Percentiles rank a stretch among this genome's conserved stretches.
Evolutionary conservation across 192 early-diverging fungal species (phyloP).

Genomic region (Phlyctochytrium arcticum): DNA sequence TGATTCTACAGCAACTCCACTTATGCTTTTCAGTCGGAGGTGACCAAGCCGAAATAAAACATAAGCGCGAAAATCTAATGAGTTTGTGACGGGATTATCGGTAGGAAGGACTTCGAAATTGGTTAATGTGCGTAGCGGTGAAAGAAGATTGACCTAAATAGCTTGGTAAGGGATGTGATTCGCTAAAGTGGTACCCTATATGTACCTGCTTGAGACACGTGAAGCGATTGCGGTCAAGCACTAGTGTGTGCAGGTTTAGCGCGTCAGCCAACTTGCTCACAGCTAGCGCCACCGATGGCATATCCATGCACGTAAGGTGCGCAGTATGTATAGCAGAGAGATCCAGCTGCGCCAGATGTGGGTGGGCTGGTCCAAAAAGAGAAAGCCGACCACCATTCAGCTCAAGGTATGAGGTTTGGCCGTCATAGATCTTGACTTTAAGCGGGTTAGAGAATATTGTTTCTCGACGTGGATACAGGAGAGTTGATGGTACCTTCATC

Average conservation of each 20-base stretch:
- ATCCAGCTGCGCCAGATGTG: slow-evolving; percentile 24
- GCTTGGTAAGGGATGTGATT: not conserved
- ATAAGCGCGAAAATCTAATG: slow-evolving; percentile 31
- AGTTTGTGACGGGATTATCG: slow-evolving; percentile 23
- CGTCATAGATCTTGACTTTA: slow-evolving; percentile 6
- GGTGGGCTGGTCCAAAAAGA: slow-evolving; percentile 6
- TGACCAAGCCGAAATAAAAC: slow-evolving; percentile 26
- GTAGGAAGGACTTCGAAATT: slow-evolving; percentile 20
- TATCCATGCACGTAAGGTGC: slow-evolving; percentile 17
- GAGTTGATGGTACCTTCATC: too few relatives aligned
- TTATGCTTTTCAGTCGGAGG: slow-evolving; percentile 21
- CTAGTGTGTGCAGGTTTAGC: slow-evolving; percentile 13
- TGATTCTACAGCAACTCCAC: slow-evolving; percentile 14
- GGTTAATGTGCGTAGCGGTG: slow-evolving; percentile 1
- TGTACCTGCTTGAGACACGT: slow-evolving; percentile 28
- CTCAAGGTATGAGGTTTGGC: not conserved
- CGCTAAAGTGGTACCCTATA: too few relatives aligned
- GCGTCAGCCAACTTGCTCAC: slow-evolving; percentile 21
- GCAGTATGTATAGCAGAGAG: slow-evolving; percentile 5
- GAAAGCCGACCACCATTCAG: slow-evolving; percentile 1
- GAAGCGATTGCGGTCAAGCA: slow-evolving; percentile 29
- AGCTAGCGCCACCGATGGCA: slow-evolving; percentile 7
- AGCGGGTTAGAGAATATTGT: too few relatives aligned
- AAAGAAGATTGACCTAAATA: slow-evolving; percentile 24
- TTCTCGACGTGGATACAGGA: too few relatives aligned